Conservation (phyloP, 139 green algal species). For the Tetraselmis chui region DNA sequence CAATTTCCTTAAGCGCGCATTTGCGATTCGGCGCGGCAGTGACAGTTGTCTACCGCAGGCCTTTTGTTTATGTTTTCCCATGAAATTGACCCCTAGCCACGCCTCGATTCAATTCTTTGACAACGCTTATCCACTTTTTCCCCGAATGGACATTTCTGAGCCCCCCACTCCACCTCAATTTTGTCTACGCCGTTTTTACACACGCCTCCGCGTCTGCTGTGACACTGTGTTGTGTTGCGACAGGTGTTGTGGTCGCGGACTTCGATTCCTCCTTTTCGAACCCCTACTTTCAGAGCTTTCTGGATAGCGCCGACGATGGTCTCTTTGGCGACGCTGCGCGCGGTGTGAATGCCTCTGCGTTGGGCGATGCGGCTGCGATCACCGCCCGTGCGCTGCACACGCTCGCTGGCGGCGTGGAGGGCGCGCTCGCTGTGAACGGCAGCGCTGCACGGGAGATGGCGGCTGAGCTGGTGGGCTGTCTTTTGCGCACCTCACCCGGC, state of each 20-base stretch:
- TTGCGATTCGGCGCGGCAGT: no score
- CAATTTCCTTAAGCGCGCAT: no score
- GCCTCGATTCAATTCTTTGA: no score
- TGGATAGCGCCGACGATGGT: constrained; percentile 28
- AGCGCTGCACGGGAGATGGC: constrained; percentile 13
- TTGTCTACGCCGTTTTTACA: no score
- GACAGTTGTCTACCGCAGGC: no score
- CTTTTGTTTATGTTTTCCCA: no score
- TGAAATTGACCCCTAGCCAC: no score
- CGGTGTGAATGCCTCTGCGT: constrained; percentile 8
- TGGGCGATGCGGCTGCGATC: constrained; percentile 34
- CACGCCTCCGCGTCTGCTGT: no score
- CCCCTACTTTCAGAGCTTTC: constrained; percentile 40
- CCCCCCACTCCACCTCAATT: no score
- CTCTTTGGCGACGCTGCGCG: neutral
- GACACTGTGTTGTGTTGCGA: no score
- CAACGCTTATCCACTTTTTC: no score
- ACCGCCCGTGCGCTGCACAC: constrained; percentile 38
- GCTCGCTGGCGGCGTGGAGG: constrained; percentile 24
- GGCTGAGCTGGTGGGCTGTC: constrained; percentile 24
- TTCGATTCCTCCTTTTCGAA: constrained; percentile 44
- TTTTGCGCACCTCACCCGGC: constrained; percentile 25
- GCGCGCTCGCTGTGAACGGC: constrained; percentile 18
- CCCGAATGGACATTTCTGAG: no score
- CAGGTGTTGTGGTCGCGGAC: constrained; percentile 46